Base-by-base conservation (phyloP, 2,329 filamentous ascomycete genomes). In the Aspergillus thermomutatus region DNA sequence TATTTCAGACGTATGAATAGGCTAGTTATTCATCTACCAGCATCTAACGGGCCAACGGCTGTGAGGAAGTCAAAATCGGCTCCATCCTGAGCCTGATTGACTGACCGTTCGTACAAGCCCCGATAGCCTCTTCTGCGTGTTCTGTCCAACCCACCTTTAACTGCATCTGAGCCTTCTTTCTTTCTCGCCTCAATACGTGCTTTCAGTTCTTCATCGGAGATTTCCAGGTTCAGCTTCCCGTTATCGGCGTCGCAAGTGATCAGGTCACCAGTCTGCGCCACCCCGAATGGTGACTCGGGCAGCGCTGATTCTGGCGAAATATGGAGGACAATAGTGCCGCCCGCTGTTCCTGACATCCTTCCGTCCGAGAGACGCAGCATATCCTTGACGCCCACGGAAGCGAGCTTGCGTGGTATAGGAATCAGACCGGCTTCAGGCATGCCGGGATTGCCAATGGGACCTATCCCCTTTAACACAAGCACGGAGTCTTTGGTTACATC, bases 331-430 rank as follows among this genome's bases (percentile, higher is more conserved):
- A 84, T 81, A 0, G 81, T 83, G 3, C 81, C 81, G 0, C 81
- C 82, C 2, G 82, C 81, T 3, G 81, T 84, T 0, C 82, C 81
- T 28, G 75, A 79, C 80, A 84, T 83, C 23, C 82, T 71, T 1
- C 82, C 81, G 68, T 84, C 82, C 0, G 77, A 80, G 4, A 83
- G 66, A 1, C 82, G 71, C 27, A 83, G 64, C 81, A 84, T 83
- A 61, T 83, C 80, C 26, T 71, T 74, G 1, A 83, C 78, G 0
- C 81, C 81, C 54, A 74, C 65, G 1, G 65, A 66, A 6, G 71
- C 77, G 2, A 83, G 68, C 56, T 82, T 83, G 17, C 77, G 71
- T 0, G 80, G 80, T 14, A 82, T 79, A 0, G 79, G 80, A 26
- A 82, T 80, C 8, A 82, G 66, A 0, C 80, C 80, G 1, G 80